These are phyloP conservation scores for Prunus persica DNA, from an alignment of 306 rosid species.

Conservation along the genomic window Prunus_persica_NCBIv2 NC_034013.1:15297001-15297500, in stretches of 20 bases:
- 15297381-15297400: neutral
- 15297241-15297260: constrained; percentile 55
- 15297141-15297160: constrained; percentile 57
- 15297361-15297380: constrained; percentile 13
- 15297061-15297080: constrained; percentile 54
- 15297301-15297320: constrained; percentile 18
- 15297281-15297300: constrained; percentile 8
- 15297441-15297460: neutral
- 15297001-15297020: constrained; percentile 41
- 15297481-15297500: neutral
- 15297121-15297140: constrained; percentile 31
- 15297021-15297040: constrained; percentile 75
- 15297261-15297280: constrained; percentile 42
- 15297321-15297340: constrained; percentile 27
- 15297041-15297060: constrained; percentile 98
- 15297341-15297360: constrained; percentile 61
- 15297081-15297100: constrained; percentile 10
- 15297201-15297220: constrained; percentile 49
- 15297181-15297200: constrained; percentile 53
- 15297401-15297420: neutral
- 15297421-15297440: neutral
- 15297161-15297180: constrained; percentile 64
- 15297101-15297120: constrained; percentile 33
- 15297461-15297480: neutral
- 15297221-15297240: constrained; percentile 48